These are phyloP conservation scores for Allodekkera sacchari DNA, from an alignment of 805 yeast genomes.

Conservation along the genomic window DNA sequence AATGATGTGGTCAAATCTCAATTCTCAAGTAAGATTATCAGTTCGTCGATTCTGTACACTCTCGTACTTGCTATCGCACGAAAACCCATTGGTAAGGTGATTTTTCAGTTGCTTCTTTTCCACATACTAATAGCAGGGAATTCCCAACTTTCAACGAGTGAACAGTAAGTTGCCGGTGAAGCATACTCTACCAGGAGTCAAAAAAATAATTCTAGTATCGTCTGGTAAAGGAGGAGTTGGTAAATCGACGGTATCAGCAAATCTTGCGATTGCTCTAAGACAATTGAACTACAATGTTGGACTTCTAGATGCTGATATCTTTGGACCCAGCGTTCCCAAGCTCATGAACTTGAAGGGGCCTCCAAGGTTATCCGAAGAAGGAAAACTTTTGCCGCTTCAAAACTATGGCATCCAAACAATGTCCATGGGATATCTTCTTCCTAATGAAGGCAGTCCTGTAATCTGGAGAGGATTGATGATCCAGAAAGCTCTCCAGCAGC, in stretches of 20 bases:
- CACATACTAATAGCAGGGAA: constrained; percentile 25
- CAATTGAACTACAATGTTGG: constrained; percentile 52
- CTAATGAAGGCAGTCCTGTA: constrained; percentile 55
- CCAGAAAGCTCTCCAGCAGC: constrained; percentile 78
- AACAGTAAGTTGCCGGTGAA: constrained; percentile 46
- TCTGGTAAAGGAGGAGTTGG: constrained; percentile 83
- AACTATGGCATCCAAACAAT: constrained; percentile 75
- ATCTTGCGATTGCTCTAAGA: constrained; percentile 56
- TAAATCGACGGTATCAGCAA: constrained; percentile 65
- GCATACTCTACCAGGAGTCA: constrained; percentile 51
- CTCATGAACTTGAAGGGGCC: constrained; percentile 62
- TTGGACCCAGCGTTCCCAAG: constrained; percentile 79
- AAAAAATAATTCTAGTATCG: constrained; percentile 54
- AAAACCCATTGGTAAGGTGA: constrained; percentile 45
- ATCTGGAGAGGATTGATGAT: constrained; percentile 87
- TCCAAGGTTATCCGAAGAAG: constrained; percentile 45
- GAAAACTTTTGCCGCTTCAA: constrained; percentile 54
- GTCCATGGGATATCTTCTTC: constrained; percentile 84
- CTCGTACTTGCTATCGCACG: constrained; percentile 27
- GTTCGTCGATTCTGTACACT: too few species aligned
- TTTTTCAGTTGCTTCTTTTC: not conserved
- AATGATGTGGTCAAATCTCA: too few species aligned
- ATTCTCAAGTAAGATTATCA: too few species aligned
- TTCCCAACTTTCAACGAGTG: constrained; percentile 33
- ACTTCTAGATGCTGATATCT: constrained; percentile 69